Percentiles rank a stretch among this genome's conserved stretches.
Conservation (phyloP, 371 early-diverging fungal genomes). For the Globomyces sp. region DNA sequence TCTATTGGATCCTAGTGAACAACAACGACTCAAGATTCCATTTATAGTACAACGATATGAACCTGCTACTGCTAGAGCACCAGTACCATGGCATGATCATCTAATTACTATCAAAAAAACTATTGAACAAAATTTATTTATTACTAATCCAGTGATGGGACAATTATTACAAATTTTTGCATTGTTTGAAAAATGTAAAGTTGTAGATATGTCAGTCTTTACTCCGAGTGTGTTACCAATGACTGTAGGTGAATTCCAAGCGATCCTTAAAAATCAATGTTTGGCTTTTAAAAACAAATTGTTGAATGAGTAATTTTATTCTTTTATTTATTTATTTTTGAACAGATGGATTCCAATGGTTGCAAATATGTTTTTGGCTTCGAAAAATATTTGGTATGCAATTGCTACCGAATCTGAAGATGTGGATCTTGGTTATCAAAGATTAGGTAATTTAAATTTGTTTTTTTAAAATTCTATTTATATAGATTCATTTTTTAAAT, state of each 20-base stretch:
- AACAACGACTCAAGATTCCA: constrained; percentile 45
- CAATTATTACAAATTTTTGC: constrained; percentile 37
- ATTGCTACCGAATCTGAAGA: constrained; percentile 45
- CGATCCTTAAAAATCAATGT: constrained; percentile 46
- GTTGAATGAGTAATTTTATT: constrained; percentile 38
- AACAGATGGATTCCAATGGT: constrained; percentile 54
- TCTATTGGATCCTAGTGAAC: constrained; percentile 47
- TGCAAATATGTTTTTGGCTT: constrained; percentile 48
- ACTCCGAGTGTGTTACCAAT: constrained; percentile 44
- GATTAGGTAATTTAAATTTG: constrained; percentile 14
- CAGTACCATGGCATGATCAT: constrained; percentile 56
- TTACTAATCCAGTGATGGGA: constrained; percentile 53
- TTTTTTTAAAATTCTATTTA: background rate
- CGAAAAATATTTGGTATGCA: constrained; percentile 53
- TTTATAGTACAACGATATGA: constrained; percentile 27
- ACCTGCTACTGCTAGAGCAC: constrained; percentile 47
- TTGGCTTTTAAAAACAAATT: constrained; percentile 44
- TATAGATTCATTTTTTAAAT: constrained; percentile 48
- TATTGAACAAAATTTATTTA: constrained; percentile 43
- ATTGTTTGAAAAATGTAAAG: constrained; percentile 29
- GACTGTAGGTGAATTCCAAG: constrained; percentile 50
- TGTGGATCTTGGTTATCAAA: constrained; percentile 47
- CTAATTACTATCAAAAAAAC: constrained; percentile 23
- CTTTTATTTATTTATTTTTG: background rate
- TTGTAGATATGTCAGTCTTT: constrained; percentile 50